A percentile compares a stretch with the other conserved stretches of the same genome.
These are phyloP conservation scores for Prunus dulcis DNA, from an alignment of 306 rosid genomes.

Conservation along the genomic window DNA sequence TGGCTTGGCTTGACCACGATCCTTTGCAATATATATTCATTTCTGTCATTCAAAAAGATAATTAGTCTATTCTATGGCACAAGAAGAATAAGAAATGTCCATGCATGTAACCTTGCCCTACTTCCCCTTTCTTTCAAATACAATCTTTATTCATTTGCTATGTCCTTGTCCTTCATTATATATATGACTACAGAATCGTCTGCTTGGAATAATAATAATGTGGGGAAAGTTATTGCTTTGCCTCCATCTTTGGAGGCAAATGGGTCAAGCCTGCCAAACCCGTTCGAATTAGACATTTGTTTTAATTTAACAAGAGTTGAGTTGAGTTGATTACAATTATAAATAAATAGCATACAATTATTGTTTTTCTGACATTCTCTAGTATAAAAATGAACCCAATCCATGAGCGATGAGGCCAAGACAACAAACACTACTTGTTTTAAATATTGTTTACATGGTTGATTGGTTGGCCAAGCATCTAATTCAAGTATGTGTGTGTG, in stretches of 20 bases:
- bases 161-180: too few species aligned
- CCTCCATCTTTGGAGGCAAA: not conserved
- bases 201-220: not conserved
- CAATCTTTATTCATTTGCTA: not conserved
- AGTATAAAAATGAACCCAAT: not conserved
- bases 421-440: not conserved
- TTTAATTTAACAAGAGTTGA: not conserved
- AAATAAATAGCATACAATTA: not conserved
- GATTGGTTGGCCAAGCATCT: not conserved
- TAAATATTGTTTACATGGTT: not conserved
- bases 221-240: not conserved
- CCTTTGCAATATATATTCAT: not conserved
- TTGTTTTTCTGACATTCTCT: not conserved
- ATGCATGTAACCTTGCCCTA: not conserved
- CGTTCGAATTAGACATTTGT: not conserved
- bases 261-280: not conserved
- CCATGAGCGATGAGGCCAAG: not conserved
- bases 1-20: conserved; percentile 2
- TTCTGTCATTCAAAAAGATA: too few species aligned
- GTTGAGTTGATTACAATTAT: not conserved
- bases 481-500: not conserved
- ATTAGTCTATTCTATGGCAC: not conserved
- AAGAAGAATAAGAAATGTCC: not conserved
- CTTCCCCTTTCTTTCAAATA: not conserved
- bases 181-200: too few species aligned